A percentile compares a stretch with the other conserved stretches of the same genome.
phyloP scores from a whole-genome alignment of 2,329 filamentous ascomycete species.

The Colletotrichum sp. region DNA sequence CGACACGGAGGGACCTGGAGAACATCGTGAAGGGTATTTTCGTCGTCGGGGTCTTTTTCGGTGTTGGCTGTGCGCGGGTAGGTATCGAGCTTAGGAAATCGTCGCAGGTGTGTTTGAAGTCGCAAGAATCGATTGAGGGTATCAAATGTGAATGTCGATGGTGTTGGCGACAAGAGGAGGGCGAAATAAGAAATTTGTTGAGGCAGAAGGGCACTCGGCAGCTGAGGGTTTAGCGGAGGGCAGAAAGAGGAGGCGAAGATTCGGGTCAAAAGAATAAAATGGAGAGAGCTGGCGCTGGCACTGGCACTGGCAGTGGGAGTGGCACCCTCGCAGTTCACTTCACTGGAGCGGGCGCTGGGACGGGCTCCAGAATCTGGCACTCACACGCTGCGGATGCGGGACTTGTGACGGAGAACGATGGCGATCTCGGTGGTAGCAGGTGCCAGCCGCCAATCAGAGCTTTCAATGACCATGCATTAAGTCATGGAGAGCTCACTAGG shows the following conservation, averaged over 20 bases:
- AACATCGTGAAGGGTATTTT: slow-evolving; percentile 39
- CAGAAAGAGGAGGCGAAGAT: slow-evolving; percentile 15
- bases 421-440: slow-evolving; percentile 23
- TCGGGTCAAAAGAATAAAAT: neutral
- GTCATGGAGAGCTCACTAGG: slow-evolving; percentile 8
- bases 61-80: neutral
- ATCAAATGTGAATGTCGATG: neutral
- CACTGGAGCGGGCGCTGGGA: neutral
- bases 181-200: neutral
- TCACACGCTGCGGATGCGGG: slow-evolving; percentile 7
- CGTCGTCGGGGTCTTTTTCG: neutral
- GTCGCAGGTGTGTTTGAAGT: slow-evolving; percentile 3
- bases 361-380: neutral
- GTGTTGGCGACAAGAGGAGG: slow-evolving; percentile 13
- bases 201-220: neutral
- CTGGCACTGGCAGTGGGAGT: neutral
- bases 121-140: neutral
- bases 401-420: slow-evolving; percentile 24
- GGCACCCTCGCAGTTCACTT: neutral
- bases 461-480: slow-evolving; percentile 20
- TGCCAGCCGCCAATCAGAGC: slow-evolving; percentile 12
- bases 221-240: neutral
- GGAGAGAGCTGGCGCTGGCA: neutral
- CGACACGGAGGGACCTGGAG: slow-evolving; percentile 49
- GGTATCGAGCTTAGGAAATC: neutral